phyloP scores from a whole-genome alignment of 106 monocot genomes.

The Ottelia alismoides region DNA sequence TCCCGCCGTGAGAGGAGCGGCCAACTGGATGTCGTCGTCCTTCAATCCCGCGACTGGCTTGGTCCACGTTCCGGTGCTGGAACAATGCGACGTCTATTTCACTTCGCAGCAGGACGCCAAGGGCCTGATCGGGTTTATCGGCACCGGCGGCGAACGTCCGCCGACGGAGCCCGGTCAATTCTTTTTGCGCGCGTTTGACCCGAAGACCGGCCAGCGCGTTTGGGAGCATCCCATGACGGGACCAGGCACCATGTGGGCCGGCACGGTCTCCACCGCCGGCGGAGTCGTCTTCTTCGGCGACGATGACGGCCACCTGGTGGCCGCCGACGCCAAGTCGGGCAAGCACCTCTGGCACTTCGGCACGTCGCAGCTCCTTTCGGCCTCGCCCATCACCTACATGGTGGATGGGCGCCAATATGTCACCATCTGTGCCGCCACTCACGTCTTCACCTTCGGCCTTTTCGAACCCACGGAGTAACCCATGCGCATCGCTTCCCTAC shows the following conservation, averaged over 20 bases:
- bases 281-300: not conserved
- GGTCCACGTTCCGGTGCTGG: not conserved
- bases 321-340: not conserved
- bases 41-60: not conserved
- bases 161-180: too few relatives aligned
- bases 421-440: not conserved
- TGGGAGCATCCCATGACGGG: not conserved
- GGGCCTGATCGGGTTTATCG: not conserved
- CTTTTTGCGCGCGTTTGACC: not conserved
- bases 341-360: not conserved
- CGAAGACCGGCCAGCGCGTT: not conserved
- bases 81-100: not conserved
- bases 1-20: not conserved
- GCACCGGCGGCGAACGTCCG: not conserved
- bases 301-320: not conserved
- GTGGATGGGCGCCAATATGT: not conserved
- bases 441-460: not conserved
- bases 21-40: not conserved
- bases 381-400: not conserved
- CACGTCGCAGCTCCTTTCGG: not conserved
- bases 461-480: too few relatives aligned
- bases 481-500: too few relatives aligned
- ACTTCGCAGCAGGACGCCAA: not conserved
- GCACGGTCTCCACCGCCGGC: not conserved
- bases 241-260: too few relatives aligned